Evolutionary conservation across 2,329 filamentous ascomycete genomes (phyloP).

Genomic region (Dendryphion nanum): DNA sequence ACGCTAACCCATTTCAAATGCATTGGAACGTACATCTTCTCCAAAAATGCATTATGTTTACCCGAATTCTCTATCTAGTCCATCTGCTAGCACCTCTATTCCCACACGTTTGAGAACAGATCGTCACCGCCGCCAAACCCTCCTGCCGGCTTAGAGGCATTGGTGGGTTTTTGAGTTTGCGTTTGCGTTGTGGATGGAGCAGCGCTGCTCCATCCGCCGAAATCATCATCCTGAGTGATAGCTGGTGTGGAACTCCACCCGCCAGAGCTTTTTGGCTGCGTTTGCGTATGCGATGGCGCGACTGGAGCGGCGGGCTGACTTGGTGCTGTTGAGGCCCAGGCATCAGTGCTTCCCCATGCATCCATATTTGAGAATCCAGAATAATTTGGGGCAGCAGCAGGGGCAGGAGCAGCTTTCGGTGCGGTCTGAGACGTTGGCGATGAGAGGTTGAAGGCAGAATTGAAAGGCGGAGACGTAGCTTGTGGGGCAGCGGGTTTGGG

Average conservation of each 20-base stretch:
- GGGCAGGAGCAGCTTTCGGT: conserved; percentile 27
- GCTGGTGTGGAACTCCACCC: conserved; percentile 63
- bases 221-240: conserved; percentile 88
- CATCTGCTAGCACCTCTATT: conserved; percentile 47
- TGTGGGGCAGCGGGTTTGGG: conserved; percentile 15
- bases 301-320: conserved; percentile 48
- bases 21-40: no score
- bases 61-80: no score
- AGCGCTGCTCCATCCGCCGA: conserved; percentile 88
- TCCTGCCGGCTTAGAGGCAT: conserved; percentile 48
- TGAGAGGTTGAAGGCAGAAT: conserved; percentile 82
- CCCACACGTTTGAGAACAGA: conserved; percentile 94
- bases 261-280: conserved; percentile 48
- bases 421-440: conserved; percentile 43
- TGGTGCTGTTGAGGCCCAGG: conserved; percentile 70
- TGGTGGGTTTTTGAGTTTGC: conserved; percentile 9
- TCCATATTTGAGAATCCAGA: conserved; percentile 59
- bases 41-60: no score
- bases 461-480: conserved; percentile 41
- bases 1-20: no score
- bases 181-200: conserved; percentile 51
- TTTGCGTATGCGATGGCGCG: conserved; percentile 39
- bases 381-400: conserved; percentile 34
- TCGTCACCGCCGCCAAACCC: conserved; percentile 67
- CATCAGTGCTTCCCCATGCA: conserved; percentile 79